Conservation (phyloP, 371 early-diverging fungal genomes). For the Mucor circinelloides region DNA sequence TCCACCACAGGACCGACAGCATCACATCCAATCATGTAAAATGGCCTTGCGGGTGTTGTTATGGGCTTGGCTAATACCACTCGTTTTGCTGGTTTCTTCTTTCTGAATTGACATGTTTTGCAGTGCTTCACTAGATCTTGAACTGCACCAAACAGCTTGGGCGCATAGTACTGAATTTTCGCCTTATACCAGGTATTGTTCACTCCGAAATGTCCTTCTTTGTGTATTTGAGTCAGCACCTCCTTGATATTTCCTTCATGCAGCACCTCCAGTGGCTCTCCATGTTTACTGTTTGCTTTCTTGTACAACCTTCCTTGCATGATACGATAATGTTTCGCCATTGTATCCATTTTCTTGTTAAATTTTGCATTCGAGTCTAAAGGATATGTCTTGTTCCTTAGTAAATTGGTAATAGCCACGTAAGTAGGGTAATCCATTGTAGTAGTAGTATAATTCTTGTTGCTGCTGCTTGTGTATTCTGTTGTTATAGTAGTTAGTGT, state of each 20-base stretch:
- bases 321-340: constrained; percentile 7
- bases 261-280: constrained; percentile 6
- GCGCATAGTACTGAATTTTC: background rate
- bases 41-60: constrained; percentile 8
- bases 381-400: constrained; percentile 2
- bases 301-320: background rate
- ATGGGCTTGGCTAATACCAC: constrained; percentile 8
- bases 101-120: constrained; percentile 12
- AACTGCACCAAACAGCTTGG: background rate
- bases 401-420: background rate
- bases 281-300: background rate
- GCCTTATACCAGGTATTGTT: constrained; percentile 21
- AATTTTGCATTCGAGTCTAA: background rate
- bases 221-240: constrained; percentile 18
- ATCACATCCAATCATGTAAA: constrained; percentile 26
- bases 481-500: too few relatives aligned
- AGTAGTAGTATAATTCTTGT: too few relatives aligned
- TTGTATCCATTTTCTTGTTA: background rate
- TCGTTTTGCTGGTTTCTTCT: background rate
- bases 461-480: too few relatives aligned
- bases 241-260: constrained; percentile 19
- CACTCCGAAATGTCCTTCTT: constrained; percentile 28
- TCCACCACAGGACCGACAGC: constrained; percentile 19
- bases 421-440: constrained; percentile 21
- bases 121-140: constrained; percentile 4